phyloP scores from a whole-genome alignment of 2,329 filamentous ascomycete species.

The Trichoderma gracile region DNA sequence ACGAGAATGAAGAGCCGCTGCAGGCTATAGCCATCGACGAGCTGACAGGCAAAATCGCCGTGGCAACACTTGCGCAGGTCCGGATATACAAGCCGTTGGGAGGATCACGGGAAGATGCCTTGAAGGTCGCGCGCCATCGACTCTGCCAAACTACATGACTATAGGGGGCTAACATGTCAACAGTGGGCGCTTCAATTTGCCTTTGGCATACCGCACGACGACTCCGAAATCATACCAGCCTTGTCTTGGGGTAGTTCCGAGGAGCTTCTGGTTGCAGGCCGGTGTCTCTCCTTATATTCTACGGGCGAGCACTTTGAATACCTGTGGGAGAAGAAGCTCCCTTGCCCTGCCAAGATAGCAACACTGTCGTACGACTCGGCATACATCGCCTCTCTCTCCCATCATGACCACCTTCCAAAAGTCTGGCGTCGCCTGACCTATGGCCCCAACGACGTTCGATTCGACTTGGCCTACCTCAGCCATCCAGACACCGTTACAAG shows the following conservation, averaged over 20 bases:
- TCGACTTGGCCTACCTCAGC: conserved; percentile 87
- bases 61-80: conserved; percentile 64
- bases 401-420: conserved; percentile 81
- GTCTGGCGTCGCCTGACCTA: conserved; percentile 89
- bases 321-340: conserved; percentile 74
- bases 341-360: conserved; percentile 72
- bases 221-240: conserved; percentile 41
- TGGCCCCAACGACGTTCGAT: conserved; percentile 77
- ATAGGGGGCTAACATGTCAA: conserved; percentile 30
- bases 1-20: conserved; percentile 69
- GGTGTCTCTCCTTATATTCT: conserved; percentile 67
- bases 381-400: conserved; percentile 78
- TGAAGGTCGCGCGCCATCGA: conserved; percentile 59
- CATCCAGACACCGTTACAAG: conserved; percentile 80
- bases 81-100: conserved; percentile 75
- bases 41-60: conserved; percentile 79
- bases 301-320: conserved; percentile 51
- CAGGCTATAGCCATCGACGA: conserved; percentile 82
- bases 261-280: conserved; percentile 79
- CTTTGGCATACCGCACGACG: conserved; percentile 48
- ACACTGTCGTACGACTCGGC: conserved; percentile 83
- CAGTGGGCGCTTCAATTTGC: conserved; percentile 67
- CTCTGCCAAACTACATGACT: background rate
- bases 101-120: conserved; percentile 65
- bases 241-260: conserved; percentile 87